Evolutionary conservation across 2,329 filamentous ascomycete species (phyloP), one percentile per base, ranked within the genome.

Genomic region (Fusarium sp.): DNA sequence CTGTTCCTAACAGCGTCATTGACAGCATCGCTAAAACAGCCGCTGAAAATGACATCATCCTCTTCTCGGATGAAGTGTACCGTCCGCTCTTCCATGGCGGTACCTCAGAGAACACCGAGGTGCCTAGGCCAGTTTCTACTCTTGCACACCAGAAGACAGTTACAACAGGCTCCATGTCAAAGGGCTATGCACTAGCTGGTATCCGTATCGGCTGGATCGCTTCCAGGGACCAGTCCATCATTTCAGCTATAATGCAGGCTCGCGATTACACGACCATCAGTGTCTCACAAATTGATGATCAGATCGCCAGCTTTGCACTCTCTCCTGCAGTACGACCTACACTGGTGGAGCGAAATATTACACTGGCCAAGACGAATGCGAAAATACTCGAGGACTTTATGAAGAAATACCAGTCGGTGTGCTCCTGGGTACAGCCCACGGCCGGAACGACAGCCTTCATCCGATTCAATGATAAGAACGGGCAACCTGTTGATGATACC

Each of bases 191-290:
- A 2, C 82, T 97, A 6, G 93, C 94, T 1, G 94, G 94, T 2
- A 90, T 97, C 65, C 89, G 94, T 1, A 80, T 95, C 2, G 94
- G 94, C 27, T 98, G 94, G 94, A 85, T 95, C 59, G 92, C 91
- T 5, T 91, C 90, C 12, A 88, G 88, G 18, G 87, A 89, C 77
- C 75, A 77, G 3, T 81, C 82, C 1, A 84, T 97, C 60, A 85
- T 95, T 56, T 86, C 90, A 52, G 83, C 85, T 14, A 85, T 92
- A 67, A 89, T 90, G 12, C 80, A 83, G 16, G 90, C 90, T 3
- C 85, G 93, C 42, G 91, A 96, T 78, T 97, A 96, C 82, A 96
- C 93, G 3, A 94, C 92, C 20, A 97, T 97, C 74, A 92, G 91
- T 38, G 93, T 97, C 0, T 92, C 92, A 11, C 89, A 91, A 75